phyloP scores from a whole-genome alignment of 116 monocot species.

The Dioscorea cayenensis region DNA sequence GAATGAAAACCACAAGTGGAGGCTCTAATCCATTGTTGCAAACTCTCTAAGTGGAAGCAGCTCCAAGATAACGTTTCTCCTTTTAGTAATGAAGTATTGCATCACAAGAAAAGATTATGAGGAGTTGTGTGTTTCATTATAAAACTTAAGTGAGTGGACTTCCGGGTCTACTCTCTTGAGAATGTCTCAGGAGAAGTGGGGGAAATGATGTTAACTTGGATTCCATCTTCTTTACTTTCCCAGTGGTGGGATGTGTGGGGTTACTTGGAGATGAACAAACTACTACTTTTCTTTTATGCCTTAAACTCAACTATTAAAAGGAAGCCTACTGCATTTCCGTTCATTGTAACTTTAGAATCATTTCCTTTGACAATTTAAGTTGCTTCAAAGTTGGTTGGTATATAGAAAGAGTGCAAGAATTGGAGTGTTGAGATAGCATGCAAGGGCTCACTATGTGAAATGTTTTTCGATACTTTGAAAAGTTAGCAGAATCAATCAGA shows the following conservation, averaged over 20 bases:
- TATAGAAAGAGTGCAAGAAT: too few relatives aligned
- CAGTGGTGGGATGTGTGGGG: background rate
- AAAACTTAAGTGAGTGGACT: background rate
- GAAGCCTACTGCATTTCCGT: background rate
- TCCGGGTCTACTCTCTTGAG: background rate
- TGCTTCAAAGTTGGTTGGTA: too few relatives aligned
- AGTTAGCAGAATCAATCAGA: background rate
- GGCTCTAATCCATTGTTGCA: background rate
- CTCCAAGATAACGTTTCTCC: background rate
- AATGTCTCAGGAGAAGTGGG: background rate
- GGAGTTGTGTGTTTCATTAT: background rate
- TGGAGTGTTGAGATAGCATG: too few relatives aligned
- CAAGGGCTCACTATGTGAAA: too few relatives aligned
- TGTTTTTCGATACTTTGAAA: too few relatives aligned
- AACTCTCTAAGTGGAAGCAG: background rate
- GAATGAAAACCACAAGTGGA: background rate
- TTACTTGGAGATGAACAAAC: background rate
- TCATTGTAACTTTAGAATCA: too few relatives aligned
- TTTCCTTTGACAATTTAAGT: too few relatives aligned
- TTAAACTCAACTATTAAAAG: background rate
- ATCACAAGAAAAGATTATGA: background rate
- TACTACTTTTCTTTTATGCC: background rate
- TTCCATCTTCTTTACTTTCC: background rate
- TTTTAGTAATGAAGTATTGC: background rate
- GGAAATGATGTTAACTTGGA: slow-evolving; percentile 1